Conservation (phyloP, 1,139 yeast species). For the Pichia sp. region DNA sequence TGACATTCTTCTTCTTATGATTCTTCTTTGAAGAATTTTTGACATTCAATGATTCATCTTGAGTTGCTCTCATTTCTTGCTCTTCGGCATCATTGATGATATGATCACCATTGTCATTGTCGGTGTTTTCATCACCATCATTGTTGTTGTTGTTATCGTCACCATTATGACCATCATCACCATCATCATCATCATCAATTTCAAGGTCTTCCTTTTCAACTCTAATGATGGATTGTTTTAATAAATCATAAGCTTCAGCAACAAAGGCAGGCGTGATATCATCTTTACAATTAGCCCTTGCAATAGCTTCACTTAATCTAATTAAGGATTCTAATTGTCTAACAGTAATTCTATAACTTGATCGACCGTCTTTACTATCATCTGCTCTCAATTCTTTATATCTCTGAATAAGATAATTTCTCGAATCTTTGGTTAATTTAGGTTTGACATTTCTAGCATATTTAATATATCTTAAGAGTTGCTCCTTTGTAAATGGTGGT, state of each 20-base stretch:
- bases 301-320: slow-evolving; percentile 91
- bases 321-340: slow-evolving; percentile 94
- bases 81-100: slow-evolving; percentile 11
- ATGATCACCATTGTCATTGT: slow-evolving; percentile 4
- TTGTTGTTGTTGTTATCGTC: slow-evolving; percentile 13
- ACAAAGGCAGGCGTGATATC: slow-evolving; percentile 83
- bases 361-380: slow-evolving; percentile 89
- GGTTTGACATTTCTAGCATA: slow-evolving; percentile 96
- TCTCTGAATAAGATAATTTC: slow-evolving; percentile 67
- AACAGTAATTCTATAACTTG: slow-evolving; percentile 90
- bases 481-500: slow-evolving; percentile 88
- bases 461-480: slow-evolving; percentile 78
- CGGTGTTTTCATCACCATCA: background rate
- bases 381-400: slow-evolving; percentile 85
- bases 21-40: slow-evolving; percentile 2
- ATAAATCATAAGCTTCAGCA: slow-evolving; percentile 85
- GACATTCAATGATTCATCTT: slow-evolving; percentile 4
- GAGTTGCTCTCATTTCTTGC: slow-evolving; percentile 11
- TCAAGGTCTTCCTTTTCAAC: slow-evolving; percentile 94
- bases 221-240: slow-evolving; percentile 86
- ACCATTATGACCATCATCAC: slow-evolving; percentile 19
- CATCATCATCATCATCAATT: slow-evolving; percentile 60
- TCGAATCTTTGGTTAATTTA: slow-evolving; percentile 72
- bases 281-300: slow-evolving; percentile 92
- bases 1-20: slow-evolving; percentile 35